Base-by-base conservation (phyloP, 2,329 filamentous ascomycete species). In the Apiospora saccharicola region DNA sequence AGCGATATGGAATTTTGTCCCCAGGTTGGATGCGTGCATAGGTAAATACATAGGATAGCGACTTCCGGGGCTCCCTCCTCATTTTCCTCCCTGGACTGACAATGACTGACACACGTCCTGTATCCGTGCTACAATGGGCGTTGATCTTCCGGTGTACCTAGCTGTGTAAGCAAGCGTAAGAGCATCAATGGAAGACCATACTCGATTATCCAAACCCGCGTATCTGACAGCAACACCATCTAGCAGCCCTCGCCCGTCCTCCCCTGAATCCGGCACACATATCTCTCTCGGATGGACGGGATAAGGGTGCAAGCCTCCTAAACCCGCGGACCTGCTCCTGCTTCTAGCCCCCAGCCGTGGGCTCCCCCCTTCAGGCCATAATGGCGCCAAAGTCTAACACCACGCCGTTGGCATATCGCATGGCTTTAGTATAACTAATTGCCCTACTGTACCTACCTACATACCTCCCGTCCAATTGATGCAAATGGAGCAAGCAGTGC, bases 331-430 rank as follows among this genome's bases (percentile, higher is more conserved):
- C 53, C 30, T 37, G 19, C 53, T 41, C 57, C n/a, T 37, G 19
- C 53, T 41, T 34, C n/a, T 64, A 64, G 57, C 34, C 7, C 7
- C 14, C 8, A 64, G 57, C 30, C 57, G 30, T n/a, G 30, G 30
- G 6, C 26, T 34, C 19, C 19, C 19, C 19, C 19, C 19, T 13
- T n/a, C 57, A 41, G 57, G 57, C 57, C 34, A 22, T n/a, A 34
- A 64, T 34, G 57, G 57, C 57, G 57, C 12, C 10, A 41, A 22
- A 41, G 34, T 22, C 57, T 37, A 64, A 37, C 34, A 64, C 34
- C 34, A 64, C 57, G 57, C 57, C 57, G 57, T 64, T 64, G 34
- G 57, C 34, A 41, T 34, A 24, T 64, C 57, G 34, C 57, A 24
- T 64, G 34, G 34, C 57, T n/a, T 19, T n/a, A 57, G 26, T 34